Base-by-base conservation (phyloP, 306 rosid genomes). In the Leucaena leucocephala region DNA sequence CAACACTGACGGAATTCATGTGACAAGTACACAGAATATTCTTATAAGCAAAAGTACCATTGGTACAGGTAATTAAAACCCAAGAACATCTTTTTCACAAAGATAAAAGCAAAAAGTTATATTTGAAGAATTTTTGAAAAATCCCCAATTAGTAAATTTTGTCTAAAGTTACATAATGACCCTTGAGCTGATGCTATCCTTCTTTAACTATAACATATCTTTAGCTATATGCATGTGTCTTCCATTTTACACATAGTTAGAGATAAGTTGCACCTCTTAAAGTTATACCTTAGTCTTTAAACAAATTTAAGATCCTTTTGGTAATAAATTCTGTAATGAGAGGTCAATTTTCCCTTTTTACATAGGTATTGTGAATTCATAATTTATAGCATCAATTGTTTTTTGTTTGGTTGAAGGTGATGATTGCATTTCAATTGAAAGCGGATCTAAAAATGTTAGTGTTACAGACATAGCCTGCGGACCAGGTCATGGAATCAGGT, bases 401-500 rank as follows among this genome's bases (percentile, higher is more conserved):
- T 27, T 70, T 59, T 68, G 39, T 70, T 58, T 11, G 3, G 3
- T 35, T 80, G 81, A 82, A 94, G 97, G 98, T 78, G 97, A 92
- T 85, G 98, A 94, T 64, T 94, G 98, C 67, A 92, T 94, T 72
- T 94, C 98, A 45, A 91, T 94, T 22, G 89, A 89, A 36, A 86
- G 91, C 63, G 98, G 98, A 44, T 94, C 98, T 10, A 76, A 72
- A 68, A 82, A 87, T 76, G 92, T 94, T 76, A 57, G 33, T 84
- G 91, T 86, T 1, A 84, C 73, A 0, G 85, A 81, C 54, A 88
- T 94, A 74, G 84, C 80, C 0, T 94, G 98, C 36, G 98, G 98
- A n/a, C 98, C 98, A 11, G 98, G 98, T 27, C 98, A 94, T 86
- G 98, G 98, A 85, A 92, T 92, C 82, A 94, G 98, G 98, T 92